Evolutionary conservation across 176 grass and related monocot genomes (phyloP).

Genomic region (Otatea glauca): DNA sequence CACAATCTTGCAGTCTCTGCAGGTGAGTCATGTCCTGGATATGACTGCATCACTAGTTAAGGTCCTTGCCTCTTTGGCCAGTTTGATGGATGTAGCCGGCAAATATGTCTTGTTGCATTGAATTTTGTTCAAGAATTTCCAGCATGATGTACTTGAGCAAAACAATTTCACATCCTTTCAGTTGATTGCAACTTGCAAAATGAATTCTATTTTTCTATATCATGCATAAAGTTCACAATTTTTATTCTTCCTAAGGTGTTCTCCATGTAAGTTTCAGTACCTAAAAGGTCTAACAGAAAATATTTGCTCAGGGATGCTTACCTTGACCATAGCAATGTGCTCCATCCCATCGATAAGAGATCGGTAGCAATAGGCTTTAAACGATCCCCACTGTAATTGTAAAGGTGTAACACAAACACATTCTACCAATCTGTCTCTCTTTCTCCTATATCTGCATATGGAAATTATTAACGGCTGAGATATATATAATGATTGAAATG

Average conservation of each 20-base stretch:
- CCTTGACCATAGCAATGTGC: conserved; percentile 99
- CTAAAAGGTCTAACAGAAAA: conserved; percentile 27
- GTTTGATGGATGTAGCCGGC: conserved; percentile 17
- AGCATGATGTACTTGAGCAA: background rate
- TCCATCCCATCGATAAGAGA: conserved; percentile 97
- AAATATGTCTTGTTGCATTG: background rate
- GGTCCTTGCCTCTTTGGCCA: background rate
- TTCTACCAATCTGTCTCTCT: conserved; percentile 96
- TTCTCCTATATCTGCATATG: conserved; percentile 84
- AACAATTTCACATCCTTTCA: conserved; percentile 1
- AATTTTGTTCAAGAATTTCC: conserved; percentile 15
- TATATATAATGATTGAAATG: background rate
- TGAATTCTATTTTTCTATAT: conserved; percentile 20
- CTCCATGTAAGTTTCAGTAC: background rate
- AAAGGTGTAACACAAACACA: conserved; percentile 78
- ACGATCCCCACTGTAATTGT: conserved; percentile 75
- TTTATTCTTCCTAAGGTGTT: background rate
- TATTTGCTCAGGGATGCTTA: conserved; percentile 45
- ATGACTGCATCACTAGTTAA: background rate
- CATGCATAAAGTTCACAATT: background rate
- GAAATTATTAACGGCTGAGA: conserved; percentile 25
- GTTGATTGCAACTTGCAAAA: conserved; percentile 13
- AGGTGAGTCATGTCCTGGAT: background rate
- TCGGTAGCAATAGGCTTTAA: conserved; percentile 74
- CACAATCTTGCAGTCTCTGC: background rate